These are phyloP conservation scores for Ophiorrhiza pumila DNA, from an alignment of 257 asterid genomes.

Conservation along the genomic window DNA sequence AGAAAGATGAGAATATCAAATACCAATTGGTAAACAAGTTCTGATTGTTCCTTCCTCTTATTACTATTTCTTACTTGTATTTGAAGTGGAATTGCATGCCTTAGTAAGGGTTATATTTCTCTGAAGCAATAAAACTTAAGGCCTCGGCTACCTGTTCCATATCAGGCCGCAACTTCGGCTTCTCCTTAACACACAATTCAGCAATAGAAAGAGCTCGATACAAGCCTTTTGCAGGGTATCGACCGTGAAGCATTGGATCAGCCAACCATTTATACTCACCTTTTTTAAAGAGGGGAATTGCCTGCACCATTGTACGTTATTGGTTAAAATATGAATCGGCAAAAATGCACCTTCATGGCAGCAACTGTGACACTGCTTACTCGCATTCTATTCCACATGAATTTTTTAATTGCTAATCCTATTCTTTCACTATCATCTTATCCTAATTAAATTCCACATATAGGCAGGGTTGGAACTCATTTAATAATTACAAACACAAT, in stretches of 20 bases:
- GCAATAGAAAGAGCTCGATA: slow-evolving; percentile 60
- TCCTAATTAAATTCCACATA: not conserved
- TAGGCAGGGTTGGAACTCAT: not conserved
- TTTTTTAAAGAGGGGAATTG: slow-evolving; percentile 54
- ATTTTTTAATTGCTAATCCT: not conserved
- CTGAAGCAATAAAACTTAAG: slow-evolving; percentile 56
- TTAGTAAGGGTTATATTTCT: slow-evolving; percentile 44
- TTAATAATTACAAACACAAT: not conserved
- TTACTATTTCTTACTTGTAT: slow-evolving; percentile 40
- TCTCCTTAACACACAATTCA: slow-evolving; percentile 63
- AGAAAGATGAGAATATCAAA: slow-evolving; percentile 9
- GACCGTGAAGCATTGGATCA: slow-evolving; percentile 50
- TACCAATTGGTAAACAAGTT: slow-evolving; percentile 5
- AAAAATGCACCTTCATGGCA: not conserved
- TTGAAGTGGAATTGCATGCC: slow-evolving; percentile 52
- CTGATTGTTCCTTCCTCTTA: not conserved
- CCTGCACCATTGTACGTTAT: slow-evolving; percentile 30
- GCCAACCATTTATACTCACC: slow-evolving; percentile 58
- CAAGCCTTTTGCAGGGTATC: slow-evolving; percentile 45
- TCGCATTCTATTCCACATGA: not conserved
- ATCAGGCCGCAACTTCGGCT: slow-evolving; percentile 58
- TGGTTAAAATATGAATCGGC: not conserved
- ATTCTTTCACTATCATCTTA: not conserved
- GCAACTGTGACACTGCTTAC: not conserved
- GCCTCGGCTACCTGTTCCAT: slow-evolving; percentile 72